These are phyloP conservation scores for Stephania japonica DNA, from an alignment of 164 flowering plant genomes.

Conservation along the genomic window DNA sequence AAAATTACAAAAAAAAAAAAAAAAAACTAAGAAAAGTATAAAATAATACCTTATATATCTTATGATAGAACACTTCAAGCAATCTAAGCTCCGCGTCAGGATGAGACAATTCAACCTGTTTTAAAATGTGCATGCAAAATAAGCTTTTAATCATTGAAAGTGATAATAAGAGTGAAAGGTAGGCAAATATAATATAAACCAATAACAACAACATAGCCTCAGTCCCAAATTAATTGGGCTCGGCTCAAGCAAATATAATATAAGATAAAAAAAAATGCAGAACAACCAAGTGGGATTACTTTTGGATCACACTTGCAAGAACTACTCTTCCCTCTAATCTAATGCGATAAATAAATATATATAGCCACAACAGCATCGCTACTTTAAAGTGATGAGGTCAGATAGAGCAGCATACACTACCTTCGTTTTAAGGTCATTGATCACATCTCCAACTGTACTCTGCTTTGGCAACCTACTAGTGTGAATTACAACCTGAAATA, in stretches of 20 bases:
- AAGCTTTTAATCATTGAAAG: background rate
- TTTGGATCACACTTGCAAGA: background rate
- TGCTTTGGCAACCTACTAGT: constrained; percentile 84
- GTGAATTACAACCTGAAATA: constrained; percentile 65
- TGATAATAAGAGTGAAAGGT: background rate
- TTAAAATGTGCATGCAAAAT: background rate
- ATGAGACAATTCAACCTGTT: constrained; percentile 90
- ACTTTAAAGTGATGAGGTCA: background rate
- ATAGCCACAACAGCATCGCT: background rate
- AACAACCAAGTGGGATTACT: background rate
- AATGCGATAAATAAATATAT: background rate
- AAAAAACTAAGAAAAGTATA: background rate
- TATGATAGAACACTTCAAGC: constrained; percentile 96
- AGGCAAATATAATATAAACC: background rate
- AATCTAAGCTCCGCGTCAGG: constrained; percentile 87
- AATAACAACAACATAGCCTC: too few relatives aligned
- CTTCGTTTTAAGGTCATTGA: constrained; percentile 76
- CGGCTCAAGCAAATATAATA: too few relatives aligned
- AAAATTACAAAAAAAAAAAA: background rate
- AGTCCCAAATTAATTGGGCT: too few relatives aligned
- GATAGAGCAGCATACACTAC: constrained; percentile 20
- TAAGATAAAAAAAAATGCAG: too few relatives aligned
- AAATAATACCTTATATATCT: constrained; percentile 79
- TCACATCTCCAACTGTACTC: constrained; percentile 87
- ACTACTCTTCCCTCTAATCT: background rate